Evolutionary conservation across 306 rosid genomes (phyloP).

Genomic region (Lathyrus aphaca): DNA sequence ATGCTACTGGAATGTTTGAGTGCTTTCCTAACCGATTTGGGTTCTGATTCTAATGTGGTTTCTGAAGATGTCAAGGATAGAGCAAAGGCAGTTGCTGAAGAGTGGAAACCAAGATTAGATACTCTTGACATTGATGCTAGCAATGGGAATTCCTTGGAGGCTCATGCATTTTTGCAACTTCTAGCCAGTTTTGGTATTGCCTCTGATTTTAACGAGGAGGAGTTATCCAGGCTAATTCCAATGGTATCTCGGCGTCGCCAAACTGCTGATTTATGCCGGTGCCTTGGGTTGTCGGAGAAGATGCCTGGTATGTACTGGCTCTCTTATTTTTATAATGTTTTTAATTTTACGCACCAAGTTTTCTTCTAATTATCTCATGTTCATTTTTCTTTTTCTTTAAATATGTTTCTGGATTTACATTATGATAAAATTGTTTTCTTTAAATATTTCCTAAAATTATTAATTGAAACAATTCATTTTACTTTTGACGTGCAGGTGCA

Average conservation of each 20-base stretch:
- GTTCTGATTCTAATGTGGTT: conserved; percentile 57
- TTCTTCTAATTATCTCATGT: conserved; percentile 12
- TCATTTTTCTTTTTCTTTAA: neutral
- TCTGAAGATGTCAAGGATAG: conserved; percentile 66
- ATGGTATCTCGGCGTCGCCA: conserved; percentile 98
- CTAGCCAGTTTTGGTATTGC: conserved; percentile 80
- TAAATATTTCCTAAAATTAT: conserved; percentile 26
- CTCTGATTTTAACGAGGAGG: conserved; percentile 83
- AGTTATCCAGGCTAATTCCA: conserved; percentile 80
- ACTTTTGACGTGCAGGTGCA: conserved; percentile 66
- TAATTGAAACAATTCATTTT: conserved; percentile 25
- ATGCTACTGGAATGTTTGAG: conserved; percentile 95
- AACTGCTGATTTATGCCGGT: conserved; percentile 92
- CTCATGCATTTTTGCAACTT: conserved; percentile 99
- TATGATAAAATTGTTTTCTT: conserved; percentile 17
- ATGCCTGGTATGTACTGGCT: conserved; percentile 75
- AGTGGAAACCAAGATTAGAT: conserved; percentile 93
- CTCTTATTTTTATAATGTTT: conserved; percentile 1
- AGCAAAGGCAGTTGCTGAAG: conserved; percentile 83
- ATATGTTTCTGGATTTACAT: conserved; percentile 1
- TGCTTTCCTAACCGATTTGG: conserved; percentile 60
- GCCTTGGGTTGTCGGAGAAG: conserved; percentile 87
- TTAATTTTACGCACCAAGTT: neutral
- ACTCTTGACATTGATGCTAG: conserved; percentile 88
- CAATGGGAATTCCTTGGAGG: conserved; percentile 96